A percentile compares a stretch with the other conserved stretches of the same genome.
phyloP scores from a whole-genome alignment of 2,329 filamentous ascomycete species.

The Fusarium setosum region DNA sequence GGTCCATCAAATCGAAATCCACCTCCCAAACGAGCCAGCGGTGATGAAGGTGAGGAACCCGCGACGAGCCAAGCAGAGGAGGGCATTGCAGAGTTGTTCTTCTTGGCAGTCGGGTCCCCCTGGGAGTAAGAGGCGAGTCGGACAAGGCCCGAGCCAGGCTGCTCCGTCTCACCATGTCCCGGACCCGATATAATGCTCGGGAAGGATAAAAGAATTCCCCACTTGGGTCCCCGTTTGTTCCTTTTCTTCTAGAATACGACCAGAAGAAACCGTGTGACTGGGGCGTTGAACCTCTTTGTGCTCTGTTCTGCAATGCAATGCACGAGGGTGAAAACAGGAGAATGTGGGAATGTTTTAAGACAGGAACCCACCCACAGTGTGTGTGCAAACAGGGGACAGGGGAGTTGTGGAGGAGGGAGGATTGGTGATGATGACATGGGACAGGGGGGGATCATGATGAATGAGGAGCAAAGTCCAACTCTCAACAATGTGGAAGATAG shows the following conservation, averaged over 20 bases:
- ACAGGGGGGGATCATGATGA: background rate
- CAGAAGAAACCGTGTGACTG: slow-evolving; percentile 29
- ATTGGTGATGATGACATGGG: background rate
- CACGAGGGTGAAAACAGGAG: slow-evolving; percentile 5
- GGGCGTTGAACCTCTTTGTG: background rate
- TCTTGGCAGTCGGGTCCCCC: slow-evolving; percentile 12
- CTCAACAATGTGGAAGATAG: too few relatives aligned
- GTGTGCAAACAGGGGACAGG: slow-evolving; percentile 21
- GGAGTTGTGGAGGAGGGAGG: background rate
- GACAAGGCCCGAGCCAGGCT: slow-evolving; percentile 7
- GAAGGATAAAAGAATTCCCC: too few relatives aligned
- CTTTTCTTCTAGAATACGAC: slow-evolving; percentile 38
- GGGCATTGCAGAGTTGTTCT: background rate
- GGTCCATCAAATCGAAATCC: background rate
- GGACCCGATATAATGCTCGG: slow-evolving; percentile 5
- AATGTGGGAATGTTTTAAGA: background rate
- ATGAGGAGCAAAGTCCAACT: too few relatives aligned
- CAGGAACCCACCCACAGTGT: too few relatives aligned
- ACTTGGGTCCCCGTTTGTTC: too few relatives aligned
- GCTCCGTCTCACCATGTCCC: background rate
- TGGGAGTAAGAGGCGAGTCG: slow-evolving; percentile 18
- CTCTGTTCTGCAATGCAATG: background rate
- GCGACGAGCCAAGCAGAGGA: background rate
- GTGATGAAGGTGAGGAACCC: background rate
- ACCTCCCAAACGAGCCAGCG: background rate